Evolutionary conservation across 2,329 filamentous ascomycete genomes (phyloP).

Genomic region (Claviceps pazoutovae): DNA sequence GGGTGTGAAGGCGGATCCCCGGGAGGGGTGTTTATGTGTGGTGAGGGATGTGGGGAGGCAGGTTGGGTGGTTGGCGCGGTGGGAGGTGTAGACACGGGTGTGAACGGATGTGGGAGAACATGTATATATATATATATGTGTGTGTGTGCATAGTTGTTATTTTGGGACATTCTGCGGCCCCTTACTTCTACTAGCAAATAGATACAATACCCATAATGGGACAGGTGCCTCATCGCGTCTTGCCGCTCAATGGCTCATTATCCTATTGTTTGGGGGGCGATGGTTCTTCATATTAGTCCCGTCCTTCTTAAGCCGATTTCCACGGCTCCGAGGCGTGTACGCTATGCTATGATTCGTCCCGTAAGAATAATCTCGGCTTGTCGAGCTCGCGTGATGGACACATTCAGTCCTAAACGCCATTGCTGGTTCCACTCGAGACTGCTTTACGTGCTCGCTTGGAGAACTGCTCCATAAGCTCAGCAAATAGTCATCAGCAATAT

Average conservation of each 20-base stretch:
- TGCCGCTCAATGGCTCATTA: too few species aligned
- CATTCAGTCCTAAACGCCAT: slow-evolving; percentile 19
- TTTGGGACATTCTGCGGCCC: too few species aligned
- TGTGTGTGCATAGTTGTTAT: neutral
- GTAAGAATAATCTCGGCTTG: slow-evolving; percentile 33
- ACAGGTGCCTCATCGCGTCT: too few species aligned
- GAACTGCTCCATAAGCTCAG: too few species aligned
- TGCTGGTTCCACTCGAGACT: too few species aligned
- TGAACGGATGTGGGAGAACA: neutral
- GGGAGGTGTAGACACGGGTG: slow-evolving; percentile 48
- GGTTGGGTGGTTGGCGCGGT: slow-evolving; percentile 64
- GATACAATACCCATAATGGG: neutral
- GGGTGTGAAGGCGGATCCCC: slow-evolving; percentile 16
- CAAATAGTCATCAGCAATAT: too few species aligned
- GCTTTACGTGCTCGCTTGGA: too few species aligned
- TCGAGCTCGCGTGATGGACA: slow-evolving; percentile 29
- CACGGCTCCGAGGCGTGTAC: slow-evolving; percentile 3
- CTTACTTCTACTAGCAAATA: neutral
- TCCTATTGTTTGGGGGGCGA: neutral
- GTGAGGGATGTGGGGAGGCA: slow-evolving; percentile 68
- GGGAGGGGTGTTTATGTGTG: slow-evolving; percentile 52
- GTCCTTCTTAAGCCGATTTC: neutral
- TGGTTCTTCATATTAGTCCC: too few species aligned
- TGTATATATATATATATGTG: neutral
- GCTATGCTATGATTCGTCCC: slow-evolving; percentile 27